Evolutionary conservation across 129 eudicot genomes (phyloP), one percentile per base, ranked within the genome.

Genomic region (Saussurea involucrata): DNA sequence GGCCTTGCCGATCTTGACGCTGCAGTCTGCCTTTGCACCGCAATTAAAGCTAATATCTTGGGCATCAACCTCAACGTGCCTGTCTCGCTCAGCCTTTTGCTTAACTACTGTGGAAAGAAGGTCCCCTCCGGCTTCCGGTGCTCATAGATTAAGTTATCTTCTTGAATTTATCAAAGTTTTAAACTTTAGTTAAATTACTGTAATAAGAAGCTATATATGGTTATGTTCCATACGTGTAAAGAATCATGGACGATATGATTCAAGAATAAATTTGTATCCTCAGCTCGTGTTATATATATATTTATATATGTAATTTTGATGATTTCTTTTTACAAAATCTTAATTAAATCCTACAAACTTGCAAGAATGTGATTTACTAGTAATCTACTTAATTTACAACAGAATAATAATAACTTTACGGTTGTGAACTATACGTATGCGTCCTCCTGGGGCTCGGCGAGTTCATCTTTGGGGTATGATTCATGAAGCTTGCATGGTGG

Each of bases 21-120:
- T 8, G 97, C 97, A 4, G 85, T 89, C 4, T 92, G 97, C 80
- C 95, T 92, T 73, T 92, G 97, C 88, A 92, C 95, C 0, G 97
- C 97, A 34, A 81, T 92, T n/a, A 89, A 89, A 76, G 97, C 95
- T 49, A 85, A 87, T 65, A 64, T 88, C 1, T 77, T 89, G 79
- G 97, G 97, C 1, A 89, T 85, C 67, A 67, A 88, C 82, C 92
- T 91, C 27, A 83, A 86, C 46, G 76, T 91, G 6, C 92, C 97
- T 0, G 66, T 88, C 58, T 80, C 88, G 5, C 74, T 92, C 46
- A 92, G 89, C 85, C 69, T 88, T 75, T 78, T 92, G 75, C 83
- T 92, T 25, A 92, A 92, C 70, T 73, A 69, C 44, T 92, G 97
- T 78, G 88, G 89, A 64, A 88, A 89, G 92, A 85, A 75, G 31